Conservation (phyloP, 371 early-diverging fungal genomes). For the Circinella umbellata region DNA sequence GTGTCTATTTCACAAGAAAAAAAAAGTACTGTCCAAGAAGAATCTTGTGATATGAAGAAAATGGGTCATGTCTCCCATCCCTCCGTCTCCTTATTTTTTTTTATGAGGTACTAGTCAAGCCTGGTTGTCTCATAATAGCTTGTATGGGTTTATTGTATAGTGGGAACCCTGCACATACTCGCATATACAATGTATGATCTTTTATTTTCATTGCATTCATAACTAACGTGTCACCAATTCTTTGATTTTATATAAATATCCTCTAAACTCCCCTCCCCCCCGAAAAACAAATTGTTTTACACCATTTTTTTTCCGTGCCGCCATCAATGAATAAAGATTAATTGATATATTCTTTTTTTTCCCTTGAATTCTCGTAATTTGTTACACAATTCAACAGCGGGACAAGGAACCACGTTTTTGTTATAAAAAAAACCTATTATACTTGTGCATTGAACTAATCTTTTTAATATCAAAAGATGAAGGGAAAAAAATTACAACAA, state of each 20-base stretch:
- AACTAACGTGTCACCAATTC: no score
- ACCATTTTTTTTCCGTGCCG: not conserved
- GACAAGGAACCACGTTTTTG: not conserved
- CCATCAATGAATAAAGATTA: not conserved
- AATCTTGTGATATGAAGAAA: not conserved
- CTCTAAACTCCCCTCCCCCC: no score
- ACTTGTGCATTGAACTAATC: not conserved
- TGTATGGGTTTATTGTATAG: no score
- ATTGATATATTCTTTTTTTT: not conserved
- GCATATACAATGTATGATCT: no score
- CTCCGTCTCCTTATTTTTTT: not conserved
- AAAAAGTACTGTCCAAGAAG: not conserved
- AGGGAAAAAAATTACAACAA: constrained; percentile 6
- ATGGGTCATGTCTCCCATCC: not conserved
- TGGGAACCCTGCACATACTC: no score
- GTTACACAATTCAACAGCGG: constrained; percentile 2
- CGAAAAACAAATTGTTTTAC: no score
- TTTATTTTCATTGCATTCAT: no score
- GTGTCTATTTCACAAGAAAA: not conserved
- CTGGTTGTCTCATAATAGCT: no score
- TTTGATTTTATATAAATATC: no score
- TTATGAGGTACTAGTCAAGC: no score
- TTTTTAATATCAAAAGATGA: not conserved
- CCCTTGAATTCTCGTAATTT: not conserved
- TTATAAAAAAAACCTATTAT: not conserved